phyloP scores from a whole-genome alignment of 2,329 filamentous ascomycete species.

The Ramularia endophylla region DNA sequence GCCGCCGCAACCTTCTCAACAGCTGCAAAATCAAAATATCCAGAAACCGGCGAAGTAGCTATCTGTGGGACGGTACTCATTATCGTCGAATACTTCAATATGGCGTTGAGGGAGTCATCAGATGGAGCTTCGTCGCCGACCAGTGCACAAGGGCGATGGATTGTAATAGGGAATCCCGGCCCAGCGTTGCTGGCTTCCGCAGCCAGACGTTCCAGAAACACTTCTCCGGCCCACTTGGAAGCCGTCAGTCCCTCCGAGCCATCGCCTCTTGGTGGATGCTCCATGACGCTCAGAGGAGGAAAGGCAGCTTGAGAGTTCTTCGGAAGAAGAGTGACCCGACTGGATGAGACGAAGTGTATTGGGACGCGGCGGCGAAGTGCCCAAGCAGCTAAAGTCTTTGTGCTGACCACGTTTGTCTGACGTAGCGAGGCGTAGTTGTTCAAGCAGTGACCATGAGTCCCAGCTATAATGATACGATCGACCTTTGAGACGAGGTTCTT shows the following conservation, averaged over 20 bases:
- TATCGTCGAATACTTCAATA: slow-evolving; percentile 10
- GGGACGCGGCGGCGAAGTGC: slow-evolving; percentile 13
- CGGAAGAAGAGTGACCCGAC: slow-evolving; percentile 12
- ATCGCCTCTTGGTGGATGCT: slow-evolving; percentile 4
- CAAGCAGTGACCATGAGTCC: slow-evolving; percentile 22
- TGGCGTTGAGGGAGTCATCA: slow-evolving; percentile 13
- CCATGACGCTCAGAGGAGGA: slow-evolving; percentile 8
- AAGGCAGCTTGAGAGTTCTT: slow-evolving; percentile 7
- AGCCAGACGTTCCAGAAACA: slow-evolving; percentile 9
- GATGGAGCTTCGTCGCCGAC: slow-evolving; percentile 11
- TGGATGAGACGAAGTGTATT: slow-evolving; percentile 20
- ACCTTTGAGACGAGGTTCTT: slow-evolving; percentile 26
- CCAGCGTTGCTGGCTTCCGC: background rate
- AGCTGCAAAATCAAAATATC: slow-evolving; percentile 13
- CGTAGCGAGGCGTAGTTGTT: slow-evolving; percentile 25
- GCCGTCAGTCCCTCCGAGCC: slow-evolving; percentile 16
- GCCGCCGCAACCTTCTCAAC: slow-evolving; percentile 9
- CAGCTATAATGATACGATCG: slow-evolving; percentile 29
- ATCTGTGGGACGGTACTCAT: slow-evolving; percentile 11
- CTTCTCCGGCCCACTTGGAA: slow-evolving; percentile 15
- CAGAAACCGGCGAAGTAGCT: slow-evolving; percentile 5
- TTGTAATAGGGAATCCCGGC: slow-evolving; percentile 5
- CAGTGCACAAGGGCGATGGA: slow-evolving; percentile 16
- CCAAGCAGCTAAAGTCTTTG: slow-evolving; percentile 7
- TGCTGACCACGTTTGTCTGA: slow-evolving; percentile 21